Conservation (phyloP, 1,284 basidiomycete genomes). For the Pseudomicrostroma phylloplanum region DNA sequence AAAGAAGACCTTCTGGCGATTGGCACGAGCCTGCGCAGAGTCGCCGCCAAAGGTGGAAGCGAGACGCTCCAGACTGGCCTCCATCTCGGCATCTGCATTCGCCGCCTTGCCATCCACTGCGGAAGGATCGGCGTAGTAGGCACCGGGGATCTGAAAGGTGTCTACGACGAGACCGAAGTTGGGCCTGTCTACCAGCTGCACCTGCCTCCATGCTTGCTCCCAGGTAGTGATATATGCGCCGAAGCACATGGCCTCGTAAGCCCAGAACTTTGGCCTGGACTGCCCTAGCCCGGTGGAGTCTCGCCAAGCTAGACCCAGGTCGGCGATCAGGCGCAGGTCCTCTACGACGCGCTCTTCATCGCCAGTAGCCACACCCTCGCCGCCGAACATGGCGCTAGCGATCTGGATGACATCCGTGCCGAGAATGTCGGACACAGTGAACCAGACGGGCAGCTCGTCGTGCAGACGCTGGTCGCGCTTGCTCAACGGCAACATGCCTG, state of each 20-base stretch:
- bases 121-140: conserved; percentile 48
- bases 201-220: conserved; percentile 48
- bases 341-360: conserved; percentile 7
- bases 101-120: conserved; percentile 16
- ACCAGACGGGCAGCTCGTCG: conserved; percentile 9
- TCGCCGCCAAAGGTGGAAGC: background rate
- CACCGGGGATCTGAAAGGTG: conserved; percentile 52
- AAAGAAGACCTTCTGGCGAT: conserved; percentile 20
- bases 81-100: background rate
- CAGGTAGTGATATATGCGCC: conserved; percentile 42
- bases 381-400: conserved; percentile 15
- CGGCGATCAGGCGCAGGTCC: conserved; percentile 16
- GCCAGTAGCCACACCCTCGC: conserved; percentile 10
- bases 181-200: conserved; percentile 35
- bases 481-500: conserved; percentile 4
- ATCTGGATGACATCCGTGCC: conserved; percentile 17
- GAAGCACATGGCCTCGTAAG: conserved; percentile 41
- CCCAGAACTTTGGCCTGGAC: conserved; percentile 16
- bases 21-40: background rate
- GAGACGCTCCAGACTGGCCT: conserved; percentile 1
- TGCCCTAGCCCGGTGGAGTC: background rate
- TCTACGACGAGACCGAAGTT: conserved; percentile 52
- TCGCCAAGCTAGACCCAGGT: conserved; percentile 11
- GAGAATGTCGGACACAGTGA: conserved; percentile 6
- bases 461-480: conserved; percentile 8